Evolutionary conservation across 371 early-diverging fungal species (phyloP).

Genomic region (Chytridium lagenaria): DNA sequence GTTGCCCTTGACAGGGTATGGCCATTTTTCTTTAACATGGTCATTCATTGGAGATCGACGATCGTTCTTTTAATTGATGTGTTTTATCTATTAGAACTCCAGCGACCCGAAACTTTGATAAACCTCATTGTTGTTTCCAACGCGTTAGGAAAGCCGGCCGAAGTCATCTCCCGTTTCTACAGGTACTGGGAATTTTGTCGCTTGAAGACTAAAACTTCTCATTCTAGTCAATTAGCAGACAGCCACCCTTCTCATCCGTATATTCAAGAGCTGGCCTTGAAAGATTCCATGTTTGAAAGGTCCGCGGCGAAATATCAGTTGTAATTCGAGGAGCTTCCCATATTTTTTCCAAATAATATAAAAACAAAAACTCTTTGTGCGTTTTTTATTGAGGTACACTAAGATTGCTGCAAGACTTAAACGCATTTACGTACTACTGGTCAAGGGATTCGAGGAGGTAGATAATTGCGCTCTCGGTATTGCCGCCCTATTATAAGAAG

Average conservation of each 20-base stretch:
- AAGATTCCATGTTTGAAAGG: slow-evolving; percentile 84
- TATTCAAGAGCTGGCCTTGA: slow-evolving; percentile 75
- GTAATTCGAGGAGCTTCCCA: neutral
- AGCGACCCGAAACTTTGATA: slow-evolving; percentile 85
- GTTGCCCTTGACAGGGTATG: slow-evolving; percentile 80
- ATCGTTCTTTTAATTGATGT: slow-evolving; percentile 2
- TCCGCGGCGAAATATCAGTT: slow-evolving; percentile 45
- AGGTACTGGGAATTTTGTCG: slow-evolving; percentile 53
- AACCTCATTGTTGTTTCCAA: slow-evolving; percentile 80
- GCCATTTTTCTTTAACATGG: neutral
- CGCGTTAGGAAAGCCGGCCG: slow-evolving; percentile 72
- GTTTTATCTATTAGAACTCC: slow-evolving; percentile 56
- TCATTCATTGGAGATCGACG: neutral
- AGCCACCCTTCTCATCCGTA: slow-evolving; percentile 82
- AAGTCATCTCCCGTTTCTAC: slow-evolving; percentile 68
- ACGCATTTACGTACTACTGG: too few relatives aligned
- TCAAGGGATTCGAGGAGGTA: slow-evolving; percentile 38
- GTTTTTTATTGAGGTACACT: too few relatives aligned
- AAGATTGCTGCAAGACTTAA: too few relatives aligned
- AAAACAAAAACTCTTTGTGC: neutral
- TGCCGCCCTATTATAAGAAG: slow-evolving; percentile 35
- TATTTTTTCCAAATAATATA: neutral
- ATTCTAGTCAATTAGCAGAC: slow-evolving; percentile 76
- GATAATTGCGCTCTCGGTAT: slow-evolving; percentile 47
- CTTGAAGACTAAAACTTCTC: slow-evolving; percentile 18